Conservation (phyloP, 805 yeast species). For the Wickerhamomyces alni region DNA sequence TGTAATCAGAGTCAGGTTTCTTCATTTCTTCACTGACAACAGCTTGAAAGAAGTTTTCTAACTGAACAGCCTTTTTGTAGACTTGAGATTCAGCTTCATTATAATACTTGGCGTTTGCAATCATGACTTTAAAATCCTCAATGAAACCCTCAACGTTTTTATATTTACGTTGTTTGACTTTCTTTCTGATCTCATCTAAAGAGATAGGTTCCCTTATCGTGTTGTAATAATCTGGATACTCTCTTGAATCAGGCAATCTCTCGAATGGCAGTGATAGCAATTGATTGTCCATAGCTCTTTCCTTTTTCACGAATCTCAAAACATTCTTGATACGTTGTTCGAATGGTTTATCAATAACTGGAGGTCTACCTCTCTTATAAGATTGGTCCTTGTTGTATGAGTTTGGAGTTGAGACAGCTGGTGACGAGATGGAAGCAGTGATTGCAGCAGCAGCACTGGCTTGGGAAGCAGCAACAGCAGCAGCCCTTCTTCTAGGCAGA, state of each 20-base stretch:
- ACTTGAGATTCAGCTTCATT: slow-evolving; percentile 53
- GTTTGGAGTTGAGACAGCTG: not conserved
- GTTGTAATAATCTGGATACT: slow-evolving; percentile 39
- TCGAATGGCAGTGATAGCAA: slow-evolving; percentile 66
- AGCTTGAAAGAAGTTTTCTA: slow-evolving; percentile 56
- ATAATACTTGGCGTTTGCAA: slow-evolving; percentile 66
- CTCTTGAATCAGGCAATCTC: slow-evolving; percentile 63
- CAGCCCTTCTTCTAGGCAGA: slow-evolving; percentile 4
- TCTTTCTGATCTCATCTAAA: slow-evolving; percentile 68
- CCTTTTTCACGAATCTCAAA: slow-evolving; percentile 73
- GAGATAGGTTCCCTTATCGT: slow-evolving; percentile 55
- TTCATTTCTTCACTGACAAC: slow-evolving; percentile 63
- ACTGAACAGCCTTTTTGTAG: slow-evolving; percentile 51
- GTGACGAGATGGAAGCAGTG: slow-evolving; percentile 8
- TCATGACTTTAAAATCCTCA: slow-evolving; percentile 68
- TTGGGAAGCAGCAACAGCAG: not conserved
- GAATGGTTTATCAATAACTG: slow-evolving; percentile 84
- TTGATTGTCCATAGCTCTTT: slow-evolving; percentile 45
- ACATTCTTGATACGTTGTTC: slow-evolving; percentile 89
- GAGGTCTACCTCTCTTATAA: slow-evolving; percentile 79
- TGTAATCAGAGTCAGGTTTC: slow-evolving; percentile 76
- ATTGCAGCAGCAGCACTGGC: slow-evolving; percentile 1
- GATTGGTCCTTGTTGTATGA: slow-evolving; percentile 18
- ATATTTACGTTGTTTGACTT: slow-evolving; percentile 82
- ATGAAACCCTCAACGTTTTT: slow-evolving; percentile 68